Percentiles rank a stretch among this genome's conserved stretches.
These are phyloP conservation scores for Capsicum baccatum DNA, from an alignment of 257 asterid genomes.

Conservation along the genomic window DNA sequence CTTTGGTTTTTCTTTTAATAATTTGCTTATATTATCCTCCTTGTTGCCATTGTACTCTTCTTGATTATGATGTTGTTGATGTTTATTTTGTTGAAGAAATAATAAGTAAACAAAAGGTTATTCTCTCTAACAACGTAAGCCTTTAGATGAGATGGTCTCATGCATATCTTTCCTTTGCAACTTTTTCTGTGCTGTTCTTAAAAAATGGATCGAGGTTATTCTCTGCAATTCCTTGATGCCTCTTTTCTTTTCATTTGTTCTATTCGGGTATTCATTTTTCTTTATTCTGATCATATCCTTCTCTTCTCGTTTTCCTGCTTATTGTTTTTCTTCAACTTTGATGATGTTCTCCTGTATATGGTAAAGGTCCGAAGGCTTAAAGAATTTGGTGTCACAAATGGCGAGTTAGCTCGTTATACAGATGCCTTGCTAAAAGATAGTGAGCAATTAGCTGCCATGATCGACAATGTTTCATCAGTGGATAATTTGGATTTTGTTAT, in stretches of 20 bases:
- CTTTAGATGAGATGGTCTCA: not conserved
- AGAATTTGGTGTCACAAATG: slow-evolving; percentile 97
- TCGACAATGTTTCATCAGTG: slow-evolving; percentile 94
- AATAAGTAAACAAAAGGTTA: not conserved
- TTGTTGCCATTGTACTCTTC: not conserved
- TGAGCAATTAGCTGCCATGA: slow-evolving; percentile 98
- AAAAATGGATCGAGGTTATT: slow-evolving; percentile 5
- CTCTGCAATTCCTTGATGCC: slow-evolving; percentile 23
- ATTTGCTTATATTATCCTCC: not conserved
- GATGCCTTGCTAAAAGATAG: slow-evolving; percentile 97
- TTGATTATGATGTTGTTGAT: slow-evolving; percentile 18
- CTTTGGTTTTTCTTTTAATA: not conserved
- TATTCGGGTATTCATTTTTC: slow-evolving; percentile 10
- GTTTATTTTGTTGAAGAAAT: slow-evolving; percentile 6
- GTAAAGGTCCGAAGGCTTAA: slow-evolving; percentile 94
- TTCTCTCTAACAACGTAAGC: not conserved
- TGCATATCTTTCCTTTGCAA: not conserved
- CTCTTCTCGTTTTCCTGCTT: not conserved
- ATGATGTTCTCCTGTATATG: slow-evolving; percentile 27
- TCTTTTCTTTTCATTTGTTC: slow-evolving; percentile 12
- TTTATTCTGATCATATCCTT: slow-evolving; percentile 15
- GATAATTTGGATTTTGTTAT: slow-evolving; percentile 94
- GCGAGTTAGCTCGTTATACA: slow-evolving; percentile 92
- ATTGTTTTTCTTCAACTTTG: slow-evolving; percentile 7
- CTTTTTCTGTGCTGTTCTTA: not conserved